phyloP scores from a whole-genome alignment of 768 basidiomycete species.

The Termitomyces sp. region DNA sequence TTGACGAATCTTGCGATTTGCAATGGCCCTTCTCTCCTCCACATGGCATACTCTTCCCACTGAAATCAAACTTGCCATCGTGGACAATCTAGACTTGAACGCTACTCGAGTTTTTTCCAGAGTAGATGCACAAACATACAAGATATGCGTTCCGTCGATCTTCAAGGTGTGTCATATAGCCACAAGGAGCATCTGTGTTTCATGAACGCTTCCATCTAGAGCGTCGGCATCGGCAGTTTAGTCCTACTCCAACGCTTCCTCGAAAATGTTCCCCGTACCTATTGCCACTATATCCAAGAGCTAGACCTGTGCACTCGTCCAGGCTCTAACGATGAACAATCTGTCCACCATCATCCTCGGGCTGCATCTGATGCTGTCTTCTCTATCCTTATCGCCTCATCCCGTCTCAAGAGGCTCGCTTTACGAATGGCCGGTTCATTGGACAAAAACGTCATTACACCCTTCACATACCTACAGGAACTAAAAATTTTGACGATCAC shows the following conservation, averaged over 20 bases:
- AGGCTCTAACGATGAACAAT: constrained; percentile 11
- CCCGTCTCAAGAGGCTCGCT: constrained; percentile 44
- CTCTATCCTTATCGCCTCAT: constrained; percentile 45
- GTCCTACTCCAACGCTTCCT: constrained; percentile 51
- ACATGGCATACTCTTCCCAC: constrained; percentile 59
- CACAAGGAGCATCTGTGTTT: constrained; percentile 1
- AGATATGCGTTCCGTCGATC: constrained; percentile 51
- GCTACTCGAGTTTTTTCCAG: constrained; percentile 47
- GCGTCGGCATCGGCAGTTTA: constrained; percentile 45
- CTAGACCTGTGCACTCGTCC: constrained; percentile 45
- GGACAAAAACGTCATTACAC: constrained; percentile 44
- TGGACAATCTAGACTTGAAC: constrained; percentile 42
- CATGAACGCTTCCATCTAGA: constrained; percentile 28
- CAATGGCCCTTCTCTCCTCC: constrained; percentile 19
- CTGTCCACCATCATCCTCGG: constrained; percentile 21
- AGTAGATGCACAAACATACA: constrained; percentile 48
- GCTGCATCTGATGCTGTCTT: constrained; percentile 45
- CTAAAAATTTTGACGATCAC: constrained; percentile 45
- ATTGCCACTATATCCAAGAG: constrained; percentile 49
- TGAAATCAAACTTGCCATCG: constrained; percentile 62
- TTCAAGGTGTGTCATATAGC: constrained; percentile 46
- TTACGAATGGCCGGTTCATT: constrained; percentile 49
- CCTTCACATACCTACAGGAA: constrained; percentile 41
- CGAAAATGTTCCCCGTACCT: constrained; percentile 51
- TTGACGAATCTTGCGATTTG: constrained; percentile 5